Conservation (phyloP, 163 green algal species). For the Prototheca wickerhamii region DNA sequence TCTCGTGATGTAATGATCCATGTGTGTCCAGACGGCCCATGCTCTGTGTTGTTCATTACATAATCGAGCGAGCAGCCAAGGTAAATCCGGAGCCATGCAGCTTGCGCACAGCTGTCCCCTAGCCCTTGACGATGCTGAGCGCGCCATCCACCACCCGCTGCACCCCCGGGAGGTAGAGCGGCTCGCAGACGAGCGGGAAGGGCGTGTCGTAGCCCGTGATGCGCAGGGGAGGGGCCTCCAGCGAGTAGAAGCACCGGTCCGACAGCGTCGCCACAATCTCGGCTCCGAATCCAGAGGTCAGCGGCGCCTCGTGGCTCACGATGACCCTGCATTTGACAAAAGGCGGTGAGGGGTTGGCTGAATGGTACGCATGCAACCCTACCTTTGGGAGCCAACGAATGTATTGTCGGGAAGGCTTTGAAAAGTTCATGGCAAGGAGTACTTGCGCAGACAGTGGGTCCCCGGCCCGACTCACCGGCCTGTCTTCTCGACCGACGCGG, state of each 20-base stretch:
- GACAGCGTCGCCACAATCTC: constrained; percentile 66
- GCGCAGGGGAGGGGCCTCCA: constrained; percentile 59
- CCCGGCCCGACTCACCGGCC: constrained; percentile 21
- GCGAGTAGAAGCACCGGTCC: constrained; percentile 53
- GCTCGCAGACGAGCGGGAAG: constrained; percentile 82
- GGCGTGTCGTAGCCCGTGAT: constrained; percentile 81
- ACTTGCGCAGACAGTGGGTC: neutral
- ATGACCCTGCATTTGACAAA: constrained; percentile 59
- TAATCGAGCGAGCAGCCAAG: too few relatives aligned
- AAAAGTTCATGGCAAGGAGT: neutral
- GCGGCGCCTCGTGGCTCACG: constrained; percentile 83
- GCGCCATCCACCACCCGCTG: constrained; percentile 44
- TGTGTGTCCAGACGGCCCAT: too few relatives aligned
- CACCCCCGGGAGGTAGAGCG: constrained; percentile 71
- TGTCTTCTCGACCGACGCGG: constrained; percentile 70
- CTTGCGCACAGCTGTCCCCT: too few relatives aligned
- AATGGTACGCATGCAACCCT: too few relatives aligned
- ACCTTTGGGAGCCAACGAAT: too few relatives aligned
- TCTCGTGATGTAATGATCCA: too few relatives aligned
- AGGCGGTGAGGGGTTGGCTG: constrained; percentile 22
- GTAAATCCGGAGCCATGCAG: too few relatives aligned
- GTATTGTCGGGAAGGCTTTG: too few relatives aligned
- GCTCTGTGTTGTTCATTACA: too few relatives aligned
- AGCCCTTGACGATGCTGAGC: constrained; percentile 1
- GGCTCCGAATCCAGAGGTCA: constrained; percentile 80